Percentiles rank a stretch among this genome's conserved stretches.
Conservation (phyloP, 2,329 filamentous ascomycete genomes). For the Bipolaris oryzae region DNA sequence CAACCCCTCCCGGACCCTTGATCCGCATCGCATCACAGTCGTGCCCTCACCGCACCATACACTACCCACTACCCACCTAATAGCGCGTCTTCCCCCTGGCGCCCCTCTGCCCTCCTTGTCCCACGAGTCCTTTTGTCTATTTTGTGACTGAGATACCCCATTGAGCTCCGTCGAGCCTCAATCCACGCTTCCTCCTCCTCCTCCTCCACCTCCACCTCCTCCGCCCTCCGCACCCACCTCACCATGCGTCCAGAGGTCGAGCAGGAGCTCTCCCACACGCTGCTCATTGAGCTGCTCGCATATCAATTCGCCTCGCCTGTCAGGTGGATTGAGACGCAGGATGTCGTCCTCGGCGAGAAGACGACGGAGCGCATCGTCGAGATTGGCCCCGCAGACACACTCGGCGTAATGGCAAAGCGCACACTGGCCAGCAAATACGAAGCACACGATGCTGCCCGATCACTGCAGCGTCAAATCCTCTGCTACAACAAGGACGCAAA, state of each 20-base stretch:
- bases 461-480: constrained; percentile 93
- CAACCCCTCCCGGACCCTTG: constrained; percentile 24
- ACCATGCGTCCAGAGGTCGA: constrained; percentile 97
- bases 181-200: constrained; percentile 13
- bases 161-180: constrained; percentile 35
- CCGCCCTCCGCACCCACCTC: constrained; percentile 21
- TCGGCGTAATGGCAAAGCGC: constrained; percentile 96
- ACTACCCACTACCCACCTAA: constrained; percentile 13
- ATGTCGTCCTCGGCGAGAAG: constrained; percentile 98
- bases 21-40: constrained; percentile 2
- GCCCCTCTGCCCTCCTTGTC: constrained; percentile 22
- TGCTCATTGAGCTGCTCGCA: constrained; percentile 97
- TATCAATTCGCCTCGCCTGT: constrained; percentile 99
- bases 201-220: constrained; percentile 1
- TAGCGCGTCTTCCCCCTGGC: constrained; percentile 24
- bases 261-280: constrained; percentile 97
- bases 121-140: constrained; percentile 28
- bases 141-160: constrained; percentile 33
- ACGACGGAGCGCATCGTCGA: constrained; percentile 97
- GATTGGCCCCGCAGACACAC: constrained; percentile 93
- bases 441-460: constrained; percentile 96
- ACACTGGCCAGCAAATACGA: constrained; percentile 97
- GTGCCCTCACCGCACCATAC: constrained; percentile 20
- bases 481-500: constrained; percentile 99
- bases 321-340: constrained; percentile 99